Evolutionary conservation across 192 early-diverging fungal genomes (phyloP), one percentile per base, ranked within the genome.

Genomic region (Geranomyces variabilis): DNA sequence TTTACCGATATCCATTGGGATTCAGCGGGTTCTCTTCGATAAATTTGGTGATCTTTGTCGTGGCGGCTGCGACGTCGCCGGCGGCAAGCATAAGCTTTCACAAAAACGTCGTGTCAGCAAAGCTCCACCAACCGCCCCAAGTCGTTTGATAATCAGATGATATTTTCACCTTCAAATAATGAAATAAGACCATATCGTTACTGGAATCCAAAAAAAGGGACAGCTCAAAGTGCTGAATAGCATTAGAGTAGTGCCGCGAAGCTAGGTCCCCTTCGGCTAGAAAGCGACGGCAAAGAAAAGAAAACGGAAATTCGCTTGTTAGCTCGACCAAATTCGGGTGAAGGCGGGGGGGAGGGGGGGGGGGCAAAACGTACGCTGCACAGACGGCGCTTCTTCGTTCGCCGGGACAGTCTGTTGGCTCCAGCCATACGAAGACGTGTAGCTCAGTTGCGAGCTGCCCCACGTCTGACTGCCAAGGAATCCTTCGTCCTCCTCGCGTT

Each of bases 161-260:
- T 3, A 41, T 41, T 41, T 41, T 10, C 22, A 72, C 61, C 70
- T 74, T 74, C 10, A 75, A 14, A 31, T 75, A 51, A 48, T 63
- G 45, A 55, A 75, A 75, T 8, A 75, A 58, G 29, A 75, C 48
- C 46, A 75, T 24, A 33, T 75, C 73, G 44, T 62, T 67, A 30
- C 30, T 7, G 12, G 14, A 3, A 47, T 75, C 66, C n/a, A 74
- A 15, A 15, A 22, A 9, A 6, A 75, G 46, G 17, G 73, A 67
- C 2, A 41, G n/a, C 48, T 58, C 66, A 34, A 75, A 51, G 28
- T 75, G 59, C 46, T 69, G 73, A 13, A 75, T 13, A 24, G 65
- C 73, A 22, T 67, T 26, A 13, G 28, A 41, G 31, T 62, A 75
- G 58, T 66, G 55, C 22, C 58, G 65, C 41, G 73, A 75, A 8